These are phyloP conservation scores for Globisporangium paddicum DNA, from an alignment of 352 stramenopile species.

Conservation along the genomic window DNA sequence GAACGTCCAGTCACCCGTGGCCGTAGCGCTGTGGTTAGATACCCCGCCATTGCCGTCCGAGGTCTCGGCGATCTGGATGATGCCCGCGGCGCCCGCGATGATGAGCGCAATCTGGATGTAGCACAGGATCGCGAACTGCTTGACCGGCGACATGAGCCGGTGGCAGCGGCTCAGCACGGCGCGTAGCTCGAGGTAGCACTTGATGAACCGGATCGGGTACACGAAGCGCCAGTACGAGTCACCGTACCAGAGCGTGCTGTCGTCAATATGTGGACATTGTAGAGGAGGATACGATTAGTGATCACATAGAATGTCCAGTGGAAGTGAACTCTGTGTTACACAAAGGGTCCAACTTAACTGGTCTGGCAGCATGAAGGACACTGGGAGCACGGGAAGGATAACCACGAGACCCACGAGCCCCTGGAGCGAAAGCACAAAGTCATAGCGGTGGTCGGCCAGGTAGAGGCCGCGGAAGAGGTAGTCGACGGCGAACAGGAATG, in stretches of 20 bases:
- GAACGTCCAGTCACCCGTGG: conserved; percentile 80
- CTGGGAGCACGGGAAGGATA: conserved; percentile 71
- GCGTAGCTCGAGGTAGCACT: conserved; percentile 74
- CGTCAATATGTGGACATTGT: background rate
- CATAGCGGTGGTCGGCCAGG: conserved; percentile 53
- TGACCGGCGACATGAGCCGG: conserved; percentile 68
- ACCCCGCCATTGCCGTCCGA: conserved; percentile 37
- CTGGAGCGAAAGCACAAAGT: conserved; percentile 58
- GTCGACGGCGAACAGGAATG: conserved; percentile 55
- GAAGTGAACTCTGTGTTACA: background rate
- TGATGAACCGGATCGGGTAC: conserved; percentile 79
- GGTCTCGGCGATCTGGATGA: conserved; percentile 85
- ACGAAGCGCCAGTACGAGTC: conserved; percentile 77
- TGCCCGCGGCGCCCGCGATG: conserved; percentile 62
- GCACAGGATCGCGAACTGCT: conserved; percentile 75
- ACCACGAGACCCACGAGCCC: conserved; percentile 53
- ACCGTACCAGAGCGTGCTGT: conserved; percentile 74
- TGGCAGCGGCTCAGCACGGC: conserved; percentile 79
- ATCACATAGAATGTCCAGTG: background rate
- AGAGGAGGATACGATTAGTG: background rate
- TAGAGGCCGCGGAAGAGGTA: conserved; percentile 73
- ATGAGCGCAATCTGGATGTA: conserved; percentile 82
- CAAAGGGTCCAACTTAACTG: conserved; percentile 50
- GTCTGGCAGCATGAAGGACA: conserved; percentile 67
- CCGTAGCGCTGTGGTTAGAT: conserved; percentile 29